Conservation (phyloP, 164 flowering plant species). For the Liriodendron chinense region DNA sequence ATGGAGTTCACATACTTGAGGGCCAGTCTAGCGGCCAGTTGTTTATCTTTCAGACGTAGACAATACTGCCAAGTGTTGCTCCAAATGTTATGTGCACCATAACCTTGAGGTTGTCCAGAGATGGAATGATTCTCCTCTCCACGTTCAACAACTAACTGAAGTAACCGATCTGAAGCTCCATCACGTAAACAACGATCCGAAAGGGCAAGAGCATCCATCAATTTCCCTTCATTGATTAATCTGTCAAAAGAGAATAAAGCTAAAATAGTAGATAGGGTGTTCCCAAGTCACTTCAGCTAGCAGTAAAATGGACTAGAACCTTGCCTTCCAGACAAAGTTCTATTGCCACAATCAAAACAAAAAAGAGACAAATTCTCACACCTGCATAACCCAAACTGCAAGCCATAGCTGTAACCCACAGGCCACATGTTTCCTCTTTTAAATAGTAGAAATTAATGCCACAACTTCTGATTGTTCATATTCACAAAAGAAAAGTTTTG, state of each 20-base stretch:
- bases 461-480: neutral
- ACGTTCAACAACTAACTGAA: constrained; percentile 70
- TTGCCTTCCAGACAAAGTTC: neutral
- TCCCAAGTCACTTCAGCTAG: neutral
- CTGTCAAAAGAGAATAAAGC: constrained; percentile 30
- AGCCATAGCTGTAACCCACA: neutral
- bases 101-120: constrained; percentile 44
- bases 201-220: constrained; percentile 95
- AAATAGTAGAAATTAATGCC: neutral
- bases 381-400: neutral
- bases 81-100: constrained; percentile 46
- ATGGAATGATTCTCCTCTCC: constrained; percentile 54
- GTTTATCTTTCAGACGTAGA: constrained; percentile 84
- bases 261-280: neutral
- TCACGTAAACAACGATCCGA: constrained; percentile 93
- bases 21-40: constrained; percentile 82
- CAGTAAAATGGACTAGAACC: neutral
- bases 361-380: neutral
- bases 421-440: neutral
- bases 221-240: constrained; percentile 81
- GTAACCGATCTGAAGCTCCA: constrained; percentile 96
- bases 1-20: constrained; percentile 57
- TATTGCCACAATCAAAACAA: neutral
- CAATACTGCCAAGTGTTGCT: constrained; percentile 96
- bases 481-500: neutral